Base-by-base conservation (phyloP, 2,329 filamentous ascomycete genomes). In the Botryosphaeria dothidea region DNA sequence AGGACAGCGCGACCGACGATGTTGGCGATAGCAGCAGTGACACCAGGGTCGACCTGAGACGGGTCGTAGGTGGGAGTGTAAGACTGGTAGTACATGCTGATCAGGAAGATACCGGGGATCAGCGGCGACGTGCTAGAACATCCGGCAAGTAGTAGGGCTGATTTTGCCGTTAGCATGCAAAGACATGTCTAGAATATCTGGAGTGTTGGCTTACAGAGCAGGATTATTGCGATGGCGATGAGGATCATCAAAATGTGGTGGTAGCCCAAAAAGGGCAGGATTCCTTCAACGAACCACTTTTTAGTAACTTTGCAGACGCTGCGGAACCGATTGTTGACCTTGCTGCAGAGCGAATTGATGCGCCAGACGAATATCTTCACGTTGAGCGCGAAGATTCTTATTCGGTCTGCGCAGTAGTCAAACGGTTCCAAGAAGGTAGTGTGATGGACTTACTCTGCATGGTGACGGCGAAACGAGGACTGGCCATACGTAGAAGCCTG, bases 191-290 rank as follows among this genome's bases (percentile, higher is more conserved):
- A 7, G 21, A 11, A 6, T 2, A 11, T 45, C 19, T 19, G 21
- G 25, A 41, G 15, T 8, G 46, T 52, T 27, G 36, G 85, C 92
- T 82, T 84, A 97, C 93, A 98, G 70, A 99, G 85, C 76, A 99
- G 83, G 78, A 99, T 96, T 74, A 99, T 97, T 51, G 93, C 88
- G 66, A 97, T 83, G 64, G 92, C 93, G 75, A 99, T 97, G 70
- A 99, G 82, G 72, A 99, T 92, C 95, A 99, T 99, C 78, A 99
- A 86, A 69, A 98, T 90, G 87, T 99, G 87, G 75, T 90, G 87
- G 87, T 88, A 89, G 67, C 87, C 87, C 69, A 89, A 80, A 75
- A 87, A 83, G 66, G 86, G 85, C 77, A 88, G 80, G 72, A 88
- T 80, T 72, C 85, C 84, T 86, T 62, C 17, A 58, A 5, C 5